Percentiles rank a stretch among this genome's conserved stretches.
Conservation (phyloP, 2,329 filamentous ascomycete species). For the Beauveria sp. region DNA sequence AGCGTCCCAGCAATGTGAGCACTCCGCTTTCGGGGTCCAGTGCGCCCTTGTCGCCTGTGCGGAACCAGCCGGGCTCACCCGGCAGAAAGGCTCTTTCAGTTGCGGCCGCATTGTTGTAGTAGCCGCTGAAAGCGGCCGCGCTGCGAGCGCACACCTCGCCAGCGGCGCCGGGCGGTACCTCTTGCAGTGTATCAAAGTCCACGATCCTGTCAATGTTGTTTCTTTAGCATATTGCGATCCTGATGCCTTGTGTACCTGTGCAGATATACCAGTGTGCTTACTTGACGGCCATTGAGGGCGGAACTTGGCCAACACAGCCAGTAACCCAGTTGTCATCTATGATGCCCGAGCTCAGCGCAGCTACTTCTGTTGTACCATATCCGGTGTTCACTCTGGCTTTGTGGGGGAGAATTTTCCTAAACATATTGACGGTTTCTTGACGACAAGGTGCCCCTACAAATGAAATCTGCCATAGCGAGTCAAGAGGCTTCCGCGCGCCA, state of each 20-base stretch:
- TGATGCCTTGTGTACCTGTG: background rate
- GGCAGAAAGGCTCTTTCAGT: background rate
- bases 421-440: background rate
- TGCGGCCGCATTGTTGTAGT: background rate
- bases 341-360: background rate
- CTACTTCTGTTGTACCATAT: background rate
- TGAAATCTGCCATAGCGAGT: background rate
- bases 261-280: background rate
- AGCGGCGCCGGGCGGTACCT: background rate
- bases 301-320: background rate
- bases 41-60: constrained; percentile 1
- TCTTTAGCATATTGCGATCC: background rate
- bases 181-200: background rate
- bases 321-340: background rate
- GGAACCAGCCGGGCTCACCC: background rate
- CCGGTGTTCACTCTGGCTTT: background rate
- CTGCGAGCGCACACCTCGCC: constrained; percentile 2
- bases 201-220: background rate
- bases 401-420: background rate
- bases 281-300: background rate
- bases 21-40: background rate
- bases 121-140: background rate
- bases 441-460: background rate
- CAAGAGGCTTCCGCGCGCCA: background rate
- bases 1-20: background rate